These are phyloP conservation scores for Crithidia expoeki DNA, from an alignment of 208 protist species.

Conservation along the genomic window DNA sequence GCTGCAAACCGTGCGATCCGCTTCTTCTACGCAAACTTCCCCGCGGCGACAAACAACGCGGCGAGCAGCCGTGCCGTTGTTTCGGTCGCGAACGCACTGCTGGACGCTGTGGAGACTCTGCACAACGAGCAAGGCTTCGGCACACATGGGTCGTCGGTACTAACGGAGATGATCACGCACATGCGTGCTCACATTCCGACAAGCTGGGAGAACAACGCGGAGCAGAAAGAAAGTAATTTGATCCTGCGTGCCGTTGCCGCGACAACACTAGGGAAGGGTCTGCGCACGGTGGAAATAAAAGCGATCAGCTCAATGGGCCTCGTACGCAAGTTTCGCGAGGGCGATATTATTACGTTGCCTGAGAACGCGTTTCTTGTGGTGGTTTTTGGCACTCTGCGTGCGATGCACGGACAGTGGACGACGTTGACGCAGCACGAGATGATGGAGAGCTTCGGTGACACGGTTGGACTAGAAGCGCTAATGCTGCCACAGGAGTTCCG, in stretches of 20 bases:
- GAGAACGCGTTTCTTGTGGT: constrained; percentile 75
- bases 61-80: constrained; percentile 66
- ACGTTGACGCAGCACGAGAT: constrained; percentile 53
- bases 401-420: constrained; percentile 67
- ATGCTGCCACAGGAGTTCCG: constrained; percentile 55
- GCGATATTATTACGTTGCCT: constrained; percentile 63
- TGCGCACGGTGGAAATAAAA: constrained; percentile 57
- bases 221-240: constrained; percentile 62
- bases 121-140: constrained; percentile 63
- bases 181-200: constrained; percentile 56
- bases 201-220: constrained; percentile 51
- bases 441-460: constrained; percentile 69
- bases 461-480: constrained; percentile 68
- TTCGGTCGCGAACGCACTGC: constrained; percentile 55
- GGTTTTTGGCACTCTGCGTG: constrained; percentile 72
- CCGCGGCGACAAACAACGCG: constrained; percentile 72
- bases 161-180: constrained; percentile 42
- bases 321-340: constrained; percentile 59
- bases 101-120: constrained; percentile 45
- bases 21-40: constrained; percentile 78
- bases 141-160: constrained; percentile 36
- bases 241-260: constrained; percentile 65
- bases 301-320: constrained; percentile 74
- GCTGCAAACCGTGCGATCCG: constrained; percentile 61
- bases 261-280: constrained; percentile 63